phyloP scores from a whole-genome alignment of 2,329 filamentous ascomycete genomes.

The Huntiella abstrusa region DNA sequence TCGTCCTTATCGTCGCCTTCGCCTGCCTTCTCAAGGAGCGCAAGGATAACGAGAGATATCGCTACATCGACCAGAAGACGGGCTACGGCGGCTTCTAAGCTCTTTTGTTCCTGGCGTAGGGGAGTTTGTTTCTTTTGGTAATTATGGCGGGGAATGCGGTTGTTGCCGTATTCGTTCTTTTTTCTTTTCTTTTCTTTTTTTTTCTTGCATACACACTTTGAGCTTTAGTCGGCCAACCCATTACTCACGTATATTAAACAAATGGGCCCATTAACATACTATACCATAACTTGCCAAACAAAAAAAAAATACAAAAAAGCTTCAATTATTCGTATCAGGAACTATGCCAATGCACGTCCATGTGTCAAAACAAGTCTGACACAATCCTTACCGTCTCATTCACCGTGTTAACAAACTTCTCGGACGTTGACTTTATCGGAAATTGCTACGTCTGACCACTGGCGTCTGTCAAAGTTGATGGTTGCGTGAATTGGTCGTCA shows the following conservation, averaged over 20 bases:
- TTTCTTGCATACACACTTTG: not conserved
- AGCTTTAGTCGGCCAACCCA: too few relatives aligned
- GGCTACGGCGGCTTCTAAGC: slow-evolving; percentile 30
- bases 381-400: too few relatives aligned
- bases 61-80: slow-evolving; percentile 64
- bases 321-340: too few relatives aligned
- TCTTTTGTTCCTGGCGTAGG: not conserved
- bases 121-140: not conserved
- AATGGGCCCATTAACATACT: too few relatives aligned
- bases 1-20: slow-evolving; percentile 47
- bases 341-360: too few relatives aligned
- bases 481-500: too few relatives aligned
- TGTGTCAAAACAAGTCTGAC: too few relatives aligned
- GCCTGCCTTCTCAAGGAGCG: slow-evolving; percentile 65
- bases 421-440: too few relatives aligned
- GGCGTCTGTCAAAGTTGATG: too few relatives aligned
- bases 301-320: not conserved
- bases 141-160: not conserved
- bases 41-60: slow-evolving; percentile 61
- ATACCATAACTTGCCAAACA: not conserved
- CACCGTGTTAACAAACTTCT: too few relatives aligned
- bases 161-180: not conserved
- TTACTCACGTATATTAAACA: too few relatives aligned
- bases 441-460: too few relatives aligned
- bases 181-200: slow-evolving; percentile 1